Evolutionary conservation across 352 stramenopile genomes (phyloP).

Genomic region (Pythium sp.): DNA sequence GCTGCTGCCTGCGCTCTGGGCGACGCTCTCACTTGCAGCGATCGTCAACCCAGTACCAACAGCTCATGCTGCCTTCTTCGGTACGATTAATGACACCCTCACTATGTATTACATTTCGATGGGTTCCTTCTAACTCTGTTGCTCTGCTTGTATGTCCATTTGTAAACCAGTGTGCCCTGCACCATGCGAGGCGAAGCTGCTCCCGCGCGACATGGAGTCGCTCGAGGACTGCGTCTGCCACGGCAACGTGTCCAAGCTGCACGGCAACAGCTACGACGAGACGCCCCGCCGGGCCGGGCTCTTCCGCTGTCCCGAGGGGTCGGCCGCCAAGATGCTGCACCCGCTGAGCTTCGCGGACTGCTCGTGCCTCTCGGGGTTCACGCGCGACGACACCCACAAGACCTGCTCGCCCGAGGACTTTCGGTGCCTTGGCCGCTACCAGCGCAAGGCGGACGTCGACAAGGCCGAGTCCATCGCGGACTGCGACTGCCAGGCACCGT

Average conservation of each 20-base stretch:
- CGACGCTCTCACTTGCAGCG: conserved; percentile 16
- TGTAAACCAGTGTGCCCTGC: conserved; percentile 43
- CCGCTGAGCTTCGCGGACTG: conserved; percentile 47
- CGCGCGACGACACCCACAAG: conserved; percentile 39
- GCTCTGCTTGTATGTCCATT: not conserved
- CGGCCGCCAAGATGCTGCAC: conserved; percentile 27
- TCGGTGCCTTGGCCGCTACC: conserved; percentile 59
- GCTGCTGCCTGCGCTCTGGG: conserved; percentile 13
- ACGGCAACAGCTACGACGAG: conserved; percentile 16
- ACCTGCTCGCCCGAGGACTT: conserved; percentile 37
- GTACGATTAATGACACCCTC: conserved; percentile 1
- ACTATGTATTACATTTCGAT: not conserved
- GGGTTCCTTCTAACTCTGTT: no score
- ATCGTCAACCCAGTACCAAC: conserved; percentile 14
- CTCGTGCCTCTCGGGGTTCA: conserved; percentile 26
- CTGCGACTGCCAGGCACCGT: conserved; percentile 73
- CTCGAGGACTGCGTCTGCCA: conserved; percentile 71
- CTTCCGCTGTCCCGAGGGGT: conserved; percentile 38
- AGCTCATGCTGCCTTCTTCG: conserved; percentile 38
- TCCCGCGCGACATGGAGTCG: conserved; percentile 82
- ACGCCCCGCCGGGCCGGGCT: not conserved
- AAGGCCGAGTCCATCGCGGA: conserved; percentile 50
- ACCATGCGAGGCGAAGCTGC: conserved; percentile 67
- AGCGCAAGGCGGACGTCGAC: conserved; percentile 27
- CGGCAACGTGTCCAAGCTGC: conserved; percentile 10